Evolutionary conservation across 2,329 filamentous ascomycete species (phyloP).

Genomic region (Penicillium paneum): DNA sequence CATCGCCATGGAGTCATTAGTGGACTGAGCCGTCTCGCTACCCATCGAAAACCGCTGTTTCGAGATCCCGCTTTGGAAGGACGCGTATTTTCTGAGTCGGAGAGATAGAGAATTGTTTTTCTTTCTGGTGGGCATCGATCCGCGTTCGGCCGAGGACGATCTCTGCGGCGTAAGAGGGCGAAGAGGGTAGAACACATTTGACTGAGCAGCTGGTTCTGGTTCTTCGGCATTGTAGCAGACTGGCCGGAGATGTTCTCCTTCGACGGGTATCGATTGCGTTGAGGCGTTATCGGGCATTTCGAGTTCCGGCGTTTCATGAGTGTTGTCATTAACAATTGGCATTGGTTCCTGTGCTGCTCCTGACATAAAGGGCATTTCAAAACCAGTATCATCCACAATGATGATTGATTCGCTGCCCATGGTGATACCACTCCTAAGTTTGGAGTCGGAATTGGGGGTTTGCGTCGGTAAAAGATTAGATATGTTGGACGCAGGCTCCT

Average conservation of each 20-base stretch:
- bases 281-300: slow-evolving; percentile 12
- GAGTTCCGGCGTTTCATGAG: background rate
- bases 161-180: slow-evolving; percentile 20
- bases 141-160: slow-evolving; percentile 30
- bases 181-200: slow-evolving; percentile 17
- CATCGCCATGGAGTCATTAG: slow-evolving; percentile 13
- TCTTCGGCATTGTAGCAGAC: slow-evolving; percentile 29
- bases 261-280: slow-evolving; percentile 20
- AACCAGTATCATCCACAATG: slow-evolving; percentile 68
- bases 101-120: slow-evolving; percentile 32
- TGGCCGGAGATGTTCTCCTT: slow-evolving; percentile 29
- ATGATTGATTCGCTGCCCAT: slow-evolving; percentile 85
- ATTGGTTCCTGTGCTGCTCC: slow-evolving; percentile 30
- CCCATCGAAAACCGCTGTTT: slow-evolving; percentile 28
- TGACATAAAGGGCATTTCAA: slow-evolving; percentile 39
- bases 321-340: background rate
- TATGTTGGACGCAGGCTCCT: slow-evolving; percentile 1
- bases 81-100: slow-evolving; percentile 45
- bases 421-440: slow-evolving; percentile 59
- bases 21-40: slow-evolving; percentile 23
- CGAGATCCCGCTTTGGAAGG: slow-evolving; percentile 44
- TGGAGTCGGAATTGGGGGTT: slow-evolving; percentile 28
- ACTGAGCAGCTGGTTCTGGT: slow-evolving; percentile 9
- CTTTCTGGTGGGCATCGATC: slow-evolving; percentile 22
- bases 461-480: slow-evolving; percentile 5